Evolutionary conservation across 2,329 filamentous ascomycete species (phyloP).

Genomic region (Aspergillus sp.): DNA sequence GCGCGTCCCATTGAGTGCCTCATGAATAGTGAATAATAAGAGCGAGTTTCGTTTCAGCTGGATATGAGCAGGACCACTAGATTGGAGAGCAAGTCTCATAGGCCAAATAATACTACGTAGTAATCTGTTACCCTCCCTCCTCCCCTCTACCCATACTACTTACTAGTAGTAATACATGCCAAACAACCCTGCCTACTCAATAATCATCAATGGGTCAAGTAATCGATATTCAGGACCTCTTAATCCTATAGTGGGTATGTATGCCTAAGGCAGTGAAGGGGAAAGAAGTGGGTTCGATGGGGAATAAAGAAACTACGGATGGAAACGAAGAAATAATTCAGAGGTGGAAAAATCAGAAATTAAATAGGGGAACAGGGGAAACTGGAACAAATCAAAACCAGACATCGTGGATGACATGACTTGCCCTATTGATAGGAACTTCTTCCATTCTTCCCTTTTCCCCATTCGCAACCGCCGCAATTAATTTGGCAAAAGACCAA

Average conservation of each 20-base stretch:
- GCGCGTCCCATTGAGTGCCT: background rate
- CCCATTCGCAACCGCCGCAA: background rate
- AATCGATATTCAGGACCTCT: too few species aligned
- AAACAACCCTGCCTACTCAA: background rate
- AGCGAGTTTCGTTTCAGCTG: background rate
- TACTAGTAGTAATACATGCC: background rate
- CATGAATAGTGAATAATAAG: background rate
- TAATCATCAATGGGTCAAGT: too few species aligned
- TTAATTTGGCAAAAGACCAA: background rate
- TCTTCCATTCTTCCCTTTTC: background rate
- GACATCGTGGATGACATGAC: background rate
- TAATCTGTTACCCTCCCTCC: too few species aligned
- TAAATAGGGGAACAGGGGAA: too few species aligned
- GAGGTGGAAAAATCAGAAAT: background rate
- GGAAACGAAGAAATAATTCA: background rate
- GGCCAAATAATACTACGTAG: background rate
- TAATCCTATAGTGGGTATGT: background rate
- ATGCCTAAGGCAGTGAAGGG: background rate
- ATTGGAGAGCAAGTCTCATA: background rate
- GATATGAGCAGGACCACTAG: background rate
- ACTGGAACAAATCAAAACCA: background rate
- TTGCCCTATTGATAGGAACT: background rate
- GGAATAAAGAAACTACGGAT: conserved; percentile 4
- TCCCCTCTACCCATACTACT: too few species aligned
- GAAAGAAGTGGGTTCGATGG: background rate